Evolutionary conservation across 2,329 filamentous ascomycete genomes (phyloP).

Genomic region (Canariomyces notabilis): DNA sequence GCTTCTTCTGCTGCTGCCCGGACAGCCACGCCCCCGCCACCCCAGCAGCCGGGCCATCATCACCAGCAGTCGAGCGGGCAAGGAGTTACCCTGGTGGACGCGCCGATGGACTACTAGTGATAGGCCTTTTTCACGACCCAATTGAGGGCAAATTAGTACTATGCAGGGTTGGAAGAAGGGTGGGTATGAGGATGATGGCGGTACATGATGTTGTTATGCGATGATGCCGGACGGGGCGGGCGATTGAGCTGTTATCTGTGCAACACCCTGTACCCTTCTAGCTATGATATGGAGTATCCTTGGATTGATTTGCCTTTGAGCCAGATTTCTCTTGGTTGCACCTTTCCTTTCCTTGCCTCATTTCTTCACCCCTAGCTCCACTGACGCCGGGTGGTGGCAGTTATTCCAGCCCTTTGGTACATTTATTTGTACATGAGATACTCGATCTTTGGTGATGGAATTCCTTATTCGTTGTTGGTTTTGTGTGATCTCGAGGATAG

Average conservation of each 20-base stretch:
- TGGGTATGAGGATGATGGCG: neutral
- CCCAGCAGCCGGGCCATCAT: conserved; percentile 16
- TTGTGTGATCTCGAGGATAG: neutral
- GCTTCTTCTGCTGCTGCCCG: conserved; percentile 31
- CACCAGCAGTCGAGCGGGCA: conserved; percentile 20
- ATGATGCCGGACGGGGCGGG: neutral
- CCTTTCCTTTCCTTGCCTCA: neutral
- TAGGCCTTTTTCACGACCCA: too few relatives aligned
- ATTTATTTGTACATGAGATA: neutral
- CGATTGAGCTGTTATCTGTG: neutral
- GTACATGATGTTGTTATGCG: neutral
- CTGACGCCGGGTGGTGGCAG: too few relatives aligned
- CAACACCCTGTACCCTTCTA: neutral
- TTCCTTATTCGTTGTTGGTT: neutral
- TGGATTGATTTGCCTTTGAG: neutral
- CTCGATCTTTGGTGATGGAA: neutral
- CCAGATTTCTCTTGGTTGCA: neutral
- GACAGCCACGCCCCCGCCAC: conserved; percentile 12
- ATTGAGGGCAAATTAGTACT: too few relatives aligned
- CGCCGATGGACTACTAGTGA: conserved; percentile 68
- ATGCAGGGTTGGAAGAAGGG: too few relatives aligned
- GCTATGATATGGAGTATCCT: neutral
- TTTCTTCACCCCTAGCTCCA: too few relatives aligned
- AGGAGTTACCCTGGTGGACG: conserved; percentile 66
- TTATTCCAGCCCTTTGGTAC: too few relatives aligned